A percentile compares a stretch with the other conserved stretches of the same genome.
These are phyloP conservation scores for Podospora appendiculata DNA, from an alignment of 495 filamentous ascomycete species.

Conservation along the genomic window DNA sequence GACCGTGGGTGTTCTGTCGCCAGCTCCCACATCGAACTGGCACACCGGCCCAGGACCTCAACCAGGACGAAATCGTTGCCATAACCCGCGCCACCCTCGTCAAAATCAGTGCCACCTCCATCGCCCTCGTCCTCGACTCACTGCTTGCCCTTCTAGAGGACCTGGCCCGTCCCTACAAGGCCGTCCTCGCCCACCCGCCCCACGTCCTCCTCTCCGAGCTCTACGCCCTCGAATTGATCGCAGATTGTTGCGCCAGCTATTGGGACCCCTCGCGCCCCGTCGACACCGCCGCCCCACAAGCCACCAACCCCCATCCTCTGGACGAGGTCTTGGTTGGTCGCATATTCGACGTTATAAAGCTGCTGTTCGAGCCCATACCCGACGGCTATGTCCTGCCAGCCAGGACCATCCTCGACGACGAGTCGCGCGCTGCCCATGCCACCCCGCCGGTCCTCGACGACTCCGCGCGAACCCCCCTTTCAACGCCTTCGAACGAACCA, in stretches of 20 bases:
- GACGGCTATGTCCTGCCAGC: conserved; percentile 39
- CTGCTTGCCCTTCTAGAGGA: conserved; percentile 46
- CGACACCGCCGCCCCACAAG: conserved; percentile 11
- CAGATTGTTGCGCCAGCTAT: conserved; percentile 54
- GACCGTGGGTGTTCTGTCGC: conserved; percentile 1
- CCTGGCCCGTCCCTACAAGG: conserved; percentile 39
- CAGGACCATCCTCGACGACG: conserved; percentile 37
- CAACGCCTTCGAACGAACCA: conserved; percentile 34
- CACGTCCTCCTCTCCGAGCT: conserved; percentile 52
- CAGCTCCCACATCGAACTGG: conserved; percentile 61
- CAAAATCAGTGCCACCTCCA: conserved; percentile 47
- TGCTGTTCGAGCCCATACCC: conserved; percentile 37
- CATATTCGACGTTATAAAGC: conserved; percentile 35
- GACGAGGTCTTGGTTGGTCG: conserved; percentile 30
- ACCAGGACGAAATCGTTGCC: conserved; percentile 52
- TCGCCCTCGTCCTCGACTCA: conserved; percentile 47
- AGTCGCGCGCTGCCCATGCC: conserved; percentile 22
- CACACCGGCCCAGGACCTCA: conserved; percentile 46
- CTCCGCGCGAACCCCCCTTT: conserved; percentile 23
- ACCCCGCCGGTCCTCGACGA: conserved; percentile 24
- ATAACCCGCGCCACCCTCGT: conserved; percentile 54
- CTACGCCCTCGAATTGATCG: conserved; percentile 51
- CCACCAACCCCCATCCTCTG: conserved; percentile 26
- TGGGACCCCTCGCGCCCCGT: conserved; percentile 27
- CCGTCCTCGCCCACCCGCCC: conserved; percentile 36